Evolutionary conservation across 1,284 basidiomycete species (phyloP), one percentile per base, ranked within the genome.

Genomic region (Cystobasidiaceae sp.): DNA sequence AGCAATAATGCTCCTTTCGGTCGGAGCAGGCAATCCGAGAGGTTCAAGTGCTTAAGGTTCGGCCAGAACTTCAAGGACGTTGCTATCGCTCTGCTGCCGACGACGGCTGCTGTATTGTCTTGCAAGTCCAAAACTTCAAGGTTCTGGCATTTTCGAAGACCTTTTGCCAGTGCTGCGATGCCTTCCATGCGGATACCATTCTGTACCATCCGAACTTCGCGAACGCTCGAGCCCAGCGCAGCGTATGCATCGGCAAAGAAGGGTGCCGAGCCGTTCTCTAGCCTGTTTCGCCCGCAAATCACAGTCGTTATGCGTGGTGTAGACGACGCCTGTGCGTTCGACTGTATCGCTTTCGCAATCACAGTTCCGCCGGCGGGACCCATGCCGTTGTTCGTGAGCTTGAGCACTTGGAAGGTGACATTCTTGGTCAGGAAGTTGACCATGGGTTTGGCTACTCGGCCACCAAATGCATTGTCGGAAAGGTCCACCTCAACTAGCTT

Each of bases 101-200:
- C 83, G 45, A 80, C 76, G 25, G 89, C 90, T 71, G 93, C 90
- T 0, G 93, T 93, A 79, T 98, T 98, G 78, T 98, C 94, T 78
- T 97, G 92, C 57, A 98, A 79, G 80, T 98, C 93, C 72, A 98
- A 83, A 67, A 86, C 80, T 75, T 86, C 82, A 63, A 98, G 80
- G 50, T 81, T 79, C 0, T 81, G 78, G 75, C 88, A 90, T 61
- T 85, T 81, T 15, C 85, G 77, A 45, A 98, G 79, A 2, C 93
- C 94, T 32, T 79, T 75, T 23, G 88, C 89, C 46, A 98, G 83
- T 15, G 85, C 83, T n/a, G 83, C 83, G 73, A 97, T 89, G 6
- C 96, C 94, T 69, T 88, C 87, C 87, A 91, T 92, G 70, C 93
- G 83, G 73, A 99, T 97, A 2, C 93, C 96, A 74, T 98, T 97